A percentile compares a stretch with the other conserved stretches of the same genome.
phyloP scores from a whole-genome alignment of 2,329 filamentous ascomycete genomes.

The Verticillium tricorpus region DNA sequence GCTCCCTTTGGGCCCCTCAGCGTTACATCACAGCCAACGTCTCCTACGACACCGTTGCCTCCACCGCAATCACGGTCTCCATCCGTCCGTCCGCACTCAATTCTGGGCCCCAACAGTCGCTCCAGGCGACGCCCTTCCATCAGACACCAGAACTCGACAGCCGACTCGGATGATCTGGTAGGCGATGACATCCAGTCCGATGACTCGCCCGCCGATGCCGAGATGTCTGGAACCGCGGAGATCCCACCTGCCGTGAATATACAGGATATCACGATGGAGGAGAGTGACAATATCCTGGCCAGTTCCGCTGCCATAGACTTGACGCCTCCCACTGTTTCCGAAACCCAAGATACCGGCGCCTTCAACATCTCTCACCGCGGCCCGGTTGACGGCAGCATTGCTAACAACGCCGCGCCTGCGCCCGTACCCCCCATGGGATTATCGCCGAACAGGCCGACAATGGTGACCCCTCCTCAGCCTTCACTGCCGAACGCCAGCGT shows the following conservation, averaged over 20 bases:
- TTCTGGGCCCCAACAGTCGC: constrained; percentile 47
- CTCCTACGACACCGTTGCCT: constrained; percentile 78
- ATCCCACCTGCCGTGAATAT: constrained; percentile 81
- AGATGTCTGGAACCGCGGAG: constrained; percentile 75
- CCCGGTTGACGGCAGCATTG: constrained; percentile 78
- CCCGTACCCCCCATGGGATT: constrained; percentile 65
- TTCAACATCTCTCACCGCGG: constrained; percentile 92
- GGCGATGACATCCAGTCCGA: constrained; percentile 80
- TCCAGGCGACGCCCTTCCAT: constrained; percentile 75
- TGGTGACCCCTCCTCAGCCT: constrained; percentile 71
- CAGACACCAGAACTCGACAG: constrained; percentile 85
- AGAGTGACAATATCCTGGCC: constrained; percentile 74
- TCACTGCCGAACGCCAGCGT: constrained; percentile 66
- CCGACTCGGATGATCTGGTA: constrained; percentile 80
- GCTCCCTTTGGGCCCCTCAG: constrained; percentile 63
- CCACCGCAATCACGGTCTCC: constrained; percentile 58
- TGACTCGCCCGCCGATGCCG: constrained; percentile 63
- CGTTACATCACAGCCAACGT: constrained; percentile 83
- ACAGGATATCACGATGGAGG: constrained; percentile 75
- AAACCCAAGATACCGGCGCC: constrained; percentile 80
- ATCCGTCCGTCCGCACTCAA: constrained; percentile 48
- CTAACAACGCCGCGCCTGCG: constrained; percentile 65
- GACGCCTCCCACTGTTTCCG: constrained; percentile 73
- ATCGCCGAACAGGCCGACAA: constrained; percentile 67
- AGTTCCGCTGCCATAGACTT: constrained; percentile 65